Evolutionary conservation across 176 grass and related monocot genomes (phyloP).

Genomic region (Eremochloa ophiuroides): DNA sequence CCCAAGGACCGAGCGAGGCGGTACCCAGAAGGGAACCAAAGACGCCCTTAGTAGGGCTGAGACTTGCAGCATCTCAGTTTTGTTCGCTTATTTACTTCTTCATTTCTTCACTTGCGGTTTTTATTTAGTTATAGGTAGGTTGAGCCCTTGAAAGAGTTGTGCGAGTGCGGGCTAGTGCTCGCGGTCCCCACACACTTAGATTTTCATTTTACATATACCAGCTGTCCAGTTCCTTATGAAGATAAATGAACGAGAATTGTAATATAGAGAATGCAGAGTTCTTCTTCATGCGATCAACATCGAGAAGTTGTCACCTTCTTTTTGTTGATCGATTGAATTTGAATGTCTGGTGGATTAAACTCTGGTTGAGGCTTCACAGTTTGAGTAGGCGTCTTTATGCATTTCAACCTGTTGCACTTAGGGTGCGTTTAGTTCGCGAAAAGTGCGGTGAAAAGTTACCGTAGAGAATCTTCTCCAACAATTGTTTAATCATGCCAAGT

Average conservation of each 20-base stretch:
- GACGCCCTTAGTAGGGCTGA: no score
- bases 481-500: no score
- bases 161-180: background rate
- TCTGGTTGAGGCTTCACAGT: background rate
- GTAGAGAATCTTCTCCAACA: no score
- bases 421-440: no score
- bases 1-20: no score
- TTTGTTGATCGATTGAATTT: background rate
- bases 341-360: background rate
- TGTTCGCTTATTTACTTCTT: no score
- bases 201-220: constrained; percentile 20
- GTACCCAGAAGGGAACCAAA: no score
- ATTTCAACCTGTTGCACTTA: background rate
- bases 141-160: constrained; percentile 11
- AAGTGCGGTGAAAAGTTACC: no score
- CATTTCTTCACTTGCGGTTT: background rate
- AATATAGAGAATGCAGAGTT: constrained; percentile 15
- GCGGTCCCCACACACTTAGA: background rate
- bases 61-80: background rate
- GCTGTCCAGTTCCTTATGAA: background rate
- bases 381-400: background rate
- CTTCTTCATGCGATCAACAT: background rate
- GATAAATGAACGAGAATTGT: constrained; percentile 5
- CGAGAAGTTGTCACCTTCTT: background rate
- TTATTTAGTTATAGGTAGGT: constrained; percentile 22